Base-by-base conservation (phyloP, 495 filamentous ascomycete genomes). In the Aspergillus panamensis region DNA sequence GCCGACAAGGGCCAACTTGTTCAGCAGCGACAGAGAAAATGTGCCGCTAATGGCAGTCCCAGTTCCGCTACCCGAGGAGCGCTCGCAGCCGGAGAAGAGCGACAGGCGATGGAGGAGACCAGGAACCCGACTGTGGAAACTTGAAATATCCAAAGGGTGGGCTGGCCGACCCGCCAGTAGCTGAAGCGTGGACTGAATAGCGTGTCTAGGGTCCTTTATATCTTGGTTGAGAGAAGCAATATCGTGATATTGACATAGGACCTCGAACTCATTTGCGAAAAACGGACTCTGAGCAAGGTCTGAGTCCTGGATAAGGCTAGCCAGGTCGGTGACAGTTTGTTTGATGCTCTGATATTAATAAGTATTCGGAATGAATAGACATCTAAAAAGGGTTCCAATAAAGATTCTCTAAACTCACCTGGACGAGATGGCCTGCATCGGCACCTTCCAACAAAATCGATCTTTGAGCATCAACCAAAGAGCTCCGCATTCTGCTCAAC, bases 191-290 rank as follows among this genome's bases (percentile, higher is more conserved):
- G 69, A 68, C 52, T 70, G 58, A 21, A 74, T 60, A 29, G 51
- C 55, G 20, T 66, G 42, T 19, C 45, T 37, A 16, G 48, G 10
- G 8, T 61, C 59, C 6, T 52, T 45, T 17, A 48, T 56, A 16
- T 42, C 51, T 56, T 66, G 48, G 19, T 59, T 53, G 20, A 69
- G 30, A 1, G 63, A 63, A 17, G 70, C 65, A 8, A 81, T 64
- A 54, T 81, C 75, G n/a, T 80, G 71, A 55, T 83, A 85, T 66
- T 90, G 84, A 64, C 86, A 80, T 37, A 92, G 63, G 3, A 77
- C 73, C 65, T 90, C 87, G 59, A 91, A 91, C 55, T 86, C 79
- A 9, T 70, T 60, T 10, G 79, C 72, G 59, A 92, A 87, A 62
- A 78, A 71, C 51, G 78, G 62, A 52, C 66, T 50, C 63, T 64